Evolutionary conservation across 1,284 basidiomycete genomes (phyloP).

Genomic region (Ganoderma lingzhi): DNA sequence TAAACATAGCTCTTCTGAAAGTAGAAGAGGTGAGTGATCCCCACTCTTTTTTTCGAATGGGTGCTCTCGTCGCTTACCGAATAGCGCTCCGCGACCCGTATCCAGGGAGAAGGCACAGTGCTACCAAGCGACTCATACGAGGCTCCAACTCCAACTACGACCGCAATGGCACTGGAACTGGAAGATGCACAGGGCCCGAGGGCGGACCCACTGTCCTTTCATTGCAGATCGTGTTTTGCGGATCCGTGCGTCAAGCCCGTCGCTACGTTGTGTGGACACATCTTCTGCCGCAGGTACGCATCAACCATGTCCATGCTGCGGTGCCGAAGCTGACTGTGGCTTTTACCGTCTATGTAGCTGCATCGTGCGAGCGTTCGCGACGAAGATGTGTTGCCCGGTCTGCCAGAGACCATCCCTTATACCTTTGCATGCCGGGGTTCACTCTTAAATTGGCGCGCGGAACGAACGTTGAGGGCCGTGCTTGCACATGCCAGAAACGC

Average conservation of each 20-base stretch:
- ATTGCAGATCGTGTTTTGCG: conserved; percentile 22
- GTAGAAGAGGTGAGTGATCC: neutral
- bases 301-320: neutral
- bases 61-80: neutral
- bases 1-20: neutral
- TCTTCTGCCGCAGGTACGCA: conserved; percentile 12
- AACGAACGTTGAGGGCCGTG: neutral
- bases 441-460: neutral
- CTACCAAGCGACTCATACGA: neutral
- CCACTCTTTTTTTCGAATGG: neutral
- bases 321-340: neutral
- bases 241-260: conserved; percentile 25
- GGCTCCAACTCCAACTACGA: neutral
- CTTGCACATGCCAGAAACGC: too few species aligned
- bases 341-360: neutral
- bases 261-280: conserved; percentile 21
- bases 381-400: conserved; percentile 8
- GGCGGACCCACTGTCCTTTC: conserved; percentile 7
- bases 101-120: neutral
- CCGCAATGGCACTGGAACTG: neutral
- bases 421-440: neutral
- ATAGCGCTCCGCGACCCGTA: neutral
- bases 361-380: conserved; percentile 7
- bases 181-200: neutral
- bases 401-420: conserved; percentile 9